Percentiles rank a stretch among this genome's conserved stretches.
phyloP scores from a whole-genome alignment of 371 early-diverging fungal genomes.

The Mortierella sp. region DNA sequence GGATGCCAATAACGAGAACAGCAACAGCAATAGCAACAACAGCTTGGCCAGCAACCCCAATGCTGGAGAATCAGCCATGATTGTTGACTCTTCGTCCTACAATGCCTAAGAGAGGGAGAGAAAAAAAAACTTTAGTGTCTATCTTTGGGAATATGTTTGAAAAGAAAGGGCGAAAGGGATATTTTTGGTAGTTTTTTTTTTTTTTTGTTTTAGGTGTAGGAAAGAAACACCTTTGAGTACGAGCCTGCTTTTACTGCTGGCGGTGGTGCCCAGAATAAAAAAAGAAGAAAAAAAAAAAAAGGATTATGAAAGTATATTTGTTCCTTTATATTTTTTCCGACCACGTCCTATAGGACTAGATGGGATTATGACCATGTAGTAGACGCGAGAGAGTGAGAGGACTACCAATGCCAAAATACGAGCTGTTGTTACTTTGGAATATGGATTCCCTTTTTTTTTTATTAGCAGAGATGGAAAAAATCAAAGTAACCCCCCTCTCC shows the following conservation, averaged over 20 bases:
- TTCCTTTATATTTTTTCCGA: too few species aligned
- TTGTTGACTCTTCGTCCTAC: background rate
- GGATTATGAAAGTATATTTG: too few species aligned
- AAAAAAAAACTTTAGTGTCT: too few species aligned
- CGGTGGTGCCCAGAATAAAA: background rate
- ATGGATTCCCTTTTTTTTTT: background rate
- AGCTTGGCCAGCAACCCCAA: too few species aligned
- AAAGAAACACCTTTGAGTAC: background rate
- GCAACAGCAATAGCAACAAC: too few species aligned
- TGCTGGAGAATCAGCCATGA: too few species aligned
- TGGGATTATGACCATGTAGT: too few species aligned
- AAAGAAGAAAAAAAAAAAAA: too few species aligned
- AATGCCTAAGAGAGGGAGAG: background rate
- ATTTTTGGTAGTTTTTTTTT: conserved; percentile 2
- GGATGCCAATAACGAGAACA: too few species aligned
- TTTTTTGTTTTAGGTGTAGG: background rate
- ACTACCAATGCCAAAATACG: background rate
- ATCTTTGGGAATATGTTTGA: background rate
- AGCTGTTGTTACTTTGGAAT: background rate
- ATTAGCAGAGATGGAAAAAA: too few species aligned
- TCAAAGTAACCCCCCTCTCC: too few species aligned
- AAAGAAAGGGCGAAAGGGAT: conserved; percentile 21
- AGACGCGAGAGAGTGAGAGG: background rate
- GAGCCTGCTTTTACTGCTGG: background rate
- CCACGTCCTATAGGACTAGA: too few species aligned